Conservation (phyloP, 805 yeast species). For the Diddensiella santjacobensis region DNA sequence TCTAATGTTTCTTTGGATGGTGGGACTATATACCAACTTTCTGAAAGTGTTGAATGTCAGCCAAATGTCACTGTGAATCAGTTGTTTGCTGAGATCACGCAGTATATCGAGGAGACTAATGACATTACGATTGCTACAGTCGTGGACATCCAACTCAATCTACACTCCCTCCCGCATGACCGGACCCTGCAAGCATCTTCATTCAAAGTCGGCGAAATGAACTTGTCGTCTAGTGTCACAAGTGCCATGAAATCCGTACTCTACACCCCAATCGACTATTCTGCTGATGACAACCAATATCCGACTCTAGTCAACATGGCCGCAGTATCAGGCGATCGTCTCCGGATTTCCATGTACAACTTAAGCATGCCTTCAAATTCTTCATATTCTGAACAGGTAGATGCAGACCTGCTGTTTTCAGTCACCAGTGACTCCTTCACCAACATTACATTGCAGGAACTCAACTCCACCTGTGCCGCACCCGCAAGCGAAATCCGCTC, state of each 20-base stretch:
- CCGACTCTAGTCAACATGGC: conserved; percentile 3
- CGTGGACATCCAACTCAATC: conserved; percentile 37
- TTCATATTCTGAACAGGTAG: not conserved
- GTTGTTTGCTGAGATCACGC: conserved; percentile 27
- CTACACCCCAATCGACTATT: not conserved
- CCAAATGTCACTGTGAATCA: conserved; percentile 19
- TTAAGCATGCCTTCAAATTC: not conserved
- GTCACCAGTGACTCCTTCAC: not conserved
- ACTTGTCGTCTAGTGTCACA: not conserved
- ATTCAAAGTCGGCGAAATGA: not conserved
- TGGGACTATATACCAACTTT: not conserved
- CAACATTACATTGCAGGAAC: not conserved
- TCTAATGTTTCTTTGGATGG: not conserved
- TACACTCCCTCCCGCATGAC: conserved; percentile 24
- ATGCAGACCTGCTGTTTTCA: not conserved
- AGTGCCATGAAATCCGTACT: conserved; percentile 3
- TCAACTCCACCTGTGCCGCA: not conserved
- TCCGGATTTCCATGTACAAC: conserved; percentile 4
- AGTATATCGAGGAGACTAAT: conserved; percentile 41
- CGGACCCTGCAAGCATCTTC: not conserved
- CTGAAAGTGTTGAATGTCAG: conserved; percentile 15
- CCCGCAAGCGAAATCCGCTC: not conserved
- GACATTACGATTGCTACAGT: conserved; percentile 44
- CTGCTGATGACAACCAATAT: not conserved
- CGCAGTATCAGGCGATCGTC: conserved; percentile 5